Evolutionary conservation across 345 rosid species (phyloP).

Genomic region (Lenwebbia sp.): DNA sequence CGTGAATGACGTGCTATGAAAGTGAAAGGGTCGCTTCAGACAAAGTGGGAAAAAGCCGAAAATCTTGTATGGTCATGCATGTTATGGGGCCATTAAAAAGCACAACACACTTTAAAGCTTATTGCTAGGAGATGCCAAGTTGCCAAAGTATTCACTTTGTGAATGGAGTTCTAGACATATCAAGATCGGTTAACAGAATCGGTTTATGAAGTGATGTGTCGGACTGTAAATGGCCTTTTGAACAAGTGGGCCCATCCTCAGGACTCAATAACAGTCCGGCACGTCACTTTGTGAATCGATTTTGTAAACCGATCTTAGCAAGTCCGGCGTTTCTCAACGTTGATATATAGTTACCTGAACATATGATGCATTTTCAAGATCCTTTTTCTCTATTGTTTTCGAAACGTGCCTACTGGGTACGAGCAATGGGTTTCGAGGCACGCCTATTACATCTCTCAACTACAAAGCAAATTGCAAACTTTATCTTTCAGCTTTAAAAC

Average conservation of each 20-base stretch:
- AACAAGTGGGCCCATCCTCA: background rate
- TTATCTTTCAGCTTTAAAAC: background rate
- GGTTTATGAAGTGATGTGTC: background rate
- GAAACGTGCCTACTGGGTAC: background rate
- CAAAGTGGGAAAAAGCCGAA: background rate
- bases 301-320: background rate
- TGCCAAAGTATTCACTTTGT: background rate
- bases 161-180: background rate
- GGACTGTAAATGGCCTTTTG: background rate
- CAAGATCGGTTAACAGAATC: background rate
- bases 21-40: background rate
- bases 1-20: background rate
- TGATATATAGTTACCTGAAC: background rate
- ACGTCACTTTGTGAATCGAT: background rate
- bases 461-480: background rate
- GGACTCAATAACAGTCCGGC: background rate
- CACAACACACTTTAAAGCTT: background rate
- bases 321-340: background rate
- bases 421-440: background rate
- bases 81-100: background rate
- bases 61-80: background rate
- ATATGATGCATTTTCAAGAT: background rate
- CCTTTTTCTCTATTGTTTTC: background rate
- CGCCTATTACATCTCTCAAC: background rate
- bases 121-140: background rate